Evolutionary conservation across 371 early-diverging fungal genomes (phyloP), one percentile per base, ranked within the genome.

Genomic region (Mucor saturninus): DNA sequence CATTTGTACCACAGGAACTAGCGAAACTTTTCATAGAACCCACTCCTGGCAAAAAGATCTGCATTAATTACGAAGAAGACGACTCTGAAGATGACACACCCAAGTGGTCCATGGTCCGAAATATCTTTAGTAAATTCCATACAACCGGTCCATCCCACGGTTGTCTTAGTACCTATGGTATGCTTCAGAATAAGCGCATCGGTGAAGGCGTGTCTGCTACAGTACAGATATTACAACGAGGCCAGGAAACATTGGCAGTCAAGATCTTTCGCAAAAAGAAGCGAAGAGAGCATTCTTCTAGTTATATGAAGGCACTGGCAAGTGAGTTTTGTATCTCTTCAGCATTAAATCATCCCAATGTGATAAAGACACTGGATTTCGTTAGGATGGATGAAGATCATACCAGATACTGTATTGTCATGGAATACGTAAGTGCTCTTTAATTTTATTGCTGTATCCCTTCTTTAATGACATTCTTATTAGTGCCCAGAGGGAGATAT

Each of bases 401-500:
- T 65, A 14, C 71, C 57, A 43, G 74, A 62, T 63, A 64, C 62
- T 74, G 80, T 53, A 74, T 72, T 46, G 71, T 80, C 8, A 72
- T 77, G 76, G 78, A 80, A 72, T 80, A 74, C 63, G 80, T 80
- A 70, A 60, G 71, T 52, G 40, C 21, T 21, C 21, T 21, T 21
- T 21, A n/a, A n/a, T 21, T 21, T 21, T 21, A 21, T 21, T 21
- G 21, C 21, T 21, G 21, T 1, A 21, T 21, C 21, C 15, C 2
- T 30, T 51, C 30, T 14, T 56, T 21, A 26, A 14, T 3, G 29
- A 26, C 26, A 11, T 30, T 13, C 7, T 46, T 32, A 40, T 51
- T 54, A 79, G 79, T 79, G 76, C 28, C 62, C 75, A 5, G 73
- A 76, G 52, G 79, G 79, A 4, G 79, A 79, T 52, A 67, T 76